These are phyloP conservation scores for Amoebophrya sp. DNA, from an alignment of 169 alveolate genomes.

Conservation along the genomic window DNA sequence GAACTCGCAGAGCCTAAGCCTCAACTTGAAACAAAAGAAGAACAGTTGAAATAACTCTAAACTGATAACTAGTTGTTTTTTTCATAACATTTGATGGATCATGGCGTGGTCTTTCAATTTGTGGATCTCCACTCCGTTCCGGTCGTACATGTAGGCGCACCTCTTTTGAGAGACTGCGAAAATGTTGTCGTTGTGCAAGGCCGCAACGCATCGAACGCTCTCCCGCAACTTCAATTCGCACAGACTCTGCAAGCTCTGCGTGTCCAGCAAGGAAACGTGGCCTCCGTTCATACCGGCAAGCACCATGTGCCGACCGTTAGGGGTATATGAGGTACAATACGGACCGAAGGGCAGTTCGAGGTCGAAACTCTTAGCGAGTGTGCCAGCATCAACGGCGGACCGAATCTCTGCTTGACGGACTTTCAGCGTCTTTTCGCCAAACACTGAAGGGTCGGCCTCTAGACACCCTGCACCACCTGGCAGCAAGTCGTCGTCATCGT, in stretches of 20 bases:
- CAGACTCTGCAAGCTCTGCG: not conserved
- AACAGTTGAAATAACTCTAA: no score
- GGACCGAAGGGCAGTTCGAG: conserved; percentile 67
- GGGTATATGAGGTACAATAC: conserved; percentile 62
- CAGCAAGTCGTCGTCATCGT: not conserved
- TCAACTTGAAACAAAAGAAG: no score
- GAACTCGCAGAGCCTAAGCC: no score
- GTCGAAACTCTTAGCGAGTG: conserved; percentile 57
- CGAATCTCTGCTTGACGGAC: conserved; percentile 2
- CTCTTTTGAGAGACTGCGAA: conserved; percentile 68
- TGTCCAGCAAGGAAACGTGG: not conserved
- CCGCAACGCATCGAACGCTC: conserved; percentile 61
- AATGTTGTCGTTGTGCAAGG: conserved; percentile 67
- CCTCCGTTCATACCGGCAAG: conserved; percentile 66
- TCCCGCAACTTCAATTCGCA: conserved; percentile 53
- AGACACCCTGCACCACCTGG: no score
- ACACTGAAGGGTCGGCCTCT: not conserved
- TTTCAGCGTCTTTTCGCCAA: conserved; percentile 27
- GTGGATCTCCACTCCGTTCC: conserved; percentile 66
- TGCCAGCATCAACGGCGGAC: conserved; percentile 41
- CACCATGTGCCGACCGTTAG: conserved; percentile 66
- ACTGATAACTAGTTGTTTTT: no score
- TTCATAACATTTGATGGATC: conserved; percentile 52
- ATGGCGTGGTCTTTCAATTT: conserved; percentile 56
- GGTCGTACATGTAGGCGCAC: conserved; percentile 61